A percentile compares a stretch with the other conserved stretches of the same genome.
These are phyloP conservation scores for Wickerhamomyces alni DNA, from an alignment of 805 yeast genomes.

Conservation along the genomic window DNA sequence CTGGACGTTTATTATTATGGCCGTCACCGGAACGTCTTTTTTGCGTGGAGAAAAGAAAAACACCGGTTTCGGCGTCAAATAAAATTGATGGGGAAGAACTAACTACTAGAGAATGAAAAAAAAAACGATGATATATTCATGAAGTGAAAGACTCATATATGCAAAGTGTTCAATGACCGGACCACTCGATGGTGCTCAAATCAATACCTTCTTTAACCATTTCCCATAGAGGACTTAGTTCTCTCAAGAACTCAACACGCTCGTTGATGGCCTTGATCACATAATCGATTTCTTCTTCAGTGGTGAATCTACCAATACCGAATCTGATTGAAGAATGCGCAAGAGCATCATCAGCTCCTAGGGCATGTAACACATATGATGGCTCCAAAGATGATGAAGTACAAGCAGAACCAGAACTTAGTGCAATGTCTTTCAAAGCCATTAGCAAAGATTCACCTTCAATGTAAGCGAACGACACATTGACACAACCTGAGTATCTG, in stretches of 20 bases:
- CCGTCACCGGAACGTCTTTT: no score
- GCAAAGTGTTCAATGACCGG: conserved; percentile 63
- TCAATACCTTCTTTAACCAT: conserved; percentile 99
- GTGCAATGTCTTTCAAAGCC: conserved; percentile 96
- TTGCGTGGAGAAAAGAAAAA: background rate
- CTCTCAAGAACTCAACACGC: conserved; percentile 87
- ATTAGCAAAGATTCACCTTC: conserved; percentile 96
- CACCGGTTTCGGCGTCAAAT: background rate
- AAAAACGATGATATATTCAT: background rate
- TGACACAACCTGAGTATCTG: conserved; percentile 91
- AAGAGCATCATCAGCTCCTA: conserved; percentile 96
- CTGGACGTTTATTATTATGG: background rate
- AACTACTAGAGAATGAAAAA: no score
- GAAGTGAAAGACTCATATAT: background rate
- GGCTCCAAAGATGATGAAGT: conserved; percentile 98
- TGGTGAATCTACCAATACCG: conserved; percentile 95
- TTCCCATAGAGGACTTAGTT: conserved; percentile 95
- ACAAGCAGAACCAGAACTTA: conserved; percentile 96
- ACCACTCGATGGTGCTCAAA: conserved; percentile 91
- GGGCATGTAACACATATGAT: conserved; percentile 90
- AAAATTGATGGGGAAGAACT: no score
- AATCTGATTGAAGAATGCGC: conserved; percentile 98
- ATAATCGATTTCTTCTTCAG: conserved; percentile 92
- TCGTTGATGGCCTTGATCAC: conserved; percentile 84
- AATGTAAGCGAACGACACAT: conserved; percentile 92